These are phyloP conservation scores for Colletotrichum cereale DNA, from an alignment of 2,329 filamentous ascomycete genomes.

Conservation along the genomic window DNA sequence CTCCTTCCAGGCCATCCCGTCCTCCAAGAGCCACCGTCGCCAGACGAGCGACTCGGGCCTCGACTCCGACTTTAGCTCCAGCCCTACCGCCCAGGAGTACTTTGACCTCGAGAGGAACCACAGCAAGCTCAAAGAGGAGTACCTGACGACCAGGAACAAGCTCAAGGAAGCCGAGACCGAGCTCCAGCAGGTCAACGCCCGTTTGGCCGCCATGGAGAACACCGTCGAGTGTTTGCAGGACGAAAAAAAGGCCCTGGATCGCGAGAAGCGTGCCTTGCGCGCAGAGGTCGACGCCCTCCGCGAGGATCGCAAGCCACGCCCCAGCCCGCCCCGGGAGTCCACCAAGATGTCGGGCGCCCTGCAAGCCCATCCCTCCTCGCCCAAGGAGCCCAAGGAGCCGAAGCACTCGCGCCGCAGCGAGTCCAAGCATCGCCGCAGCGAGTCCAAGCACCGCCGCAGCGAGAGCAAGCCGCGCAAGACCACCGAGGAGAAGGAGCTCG, in stretches of 20 bases:
- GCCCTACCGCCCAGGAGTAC: slow-evolving; percentile 42
- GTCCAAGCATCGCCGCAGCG: slow-evolving; percentile 13
- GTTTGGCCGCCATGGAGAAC: slow-evolving; percentile 41
- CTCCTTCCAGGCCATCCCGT: slow-evolving; percentile 34
- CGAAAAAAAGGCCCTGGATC: slow-evolving; percentile 47
- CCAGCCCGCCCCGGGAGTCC: slow-evolving; percentile 32
- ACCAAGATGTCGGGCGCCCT: slow-evolving; percentile 46
- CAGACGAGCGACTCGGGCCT: slow-evolving; percentile 43
- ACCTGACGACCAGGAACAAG: slow-evolving; percentile 43
- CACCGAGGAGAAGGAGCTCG: slow-evolving; percentile 39
- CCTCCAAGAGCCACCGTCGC: slow-evolving; percentile 39
- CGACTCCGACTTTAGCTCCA: slow-evolving; percentile 41
- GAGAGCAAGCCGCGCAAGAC: slow-evolving; percentile 47
- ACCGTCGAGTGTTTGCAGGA: slow-evolving; percentile 49
- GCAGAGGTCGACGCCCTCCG: slow-evolving; percentile 44
- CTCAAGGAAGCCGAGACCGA: slow-evolving; percentile 3
- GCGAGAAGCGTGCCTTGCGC: slow-evolving; percentile 47
- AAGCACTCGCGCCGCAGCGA: slow-evolving; percentile 47
- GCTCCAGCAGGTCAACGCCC: slow-evolving; percentile 44
- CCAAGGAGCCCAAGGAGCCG: slow-evolving; percentile 25
- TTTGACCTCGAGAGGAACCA: slow-evolving; percentile 27
- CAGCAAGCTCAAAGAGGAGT: slow-evolving; percentile 41
- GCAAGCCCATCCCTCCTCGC: slow-evolving; percentile 43
- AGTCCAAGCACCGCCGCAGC: slow-evolving; percentile 47
- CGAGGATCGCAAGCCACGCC: slow-evolving; percentile 32